These are phyloP conservation scores for Cryptococcus amylolentus DNA, from an alignment of 1,284 basidiomycete species.

Conservation along the genomic window DNA sequence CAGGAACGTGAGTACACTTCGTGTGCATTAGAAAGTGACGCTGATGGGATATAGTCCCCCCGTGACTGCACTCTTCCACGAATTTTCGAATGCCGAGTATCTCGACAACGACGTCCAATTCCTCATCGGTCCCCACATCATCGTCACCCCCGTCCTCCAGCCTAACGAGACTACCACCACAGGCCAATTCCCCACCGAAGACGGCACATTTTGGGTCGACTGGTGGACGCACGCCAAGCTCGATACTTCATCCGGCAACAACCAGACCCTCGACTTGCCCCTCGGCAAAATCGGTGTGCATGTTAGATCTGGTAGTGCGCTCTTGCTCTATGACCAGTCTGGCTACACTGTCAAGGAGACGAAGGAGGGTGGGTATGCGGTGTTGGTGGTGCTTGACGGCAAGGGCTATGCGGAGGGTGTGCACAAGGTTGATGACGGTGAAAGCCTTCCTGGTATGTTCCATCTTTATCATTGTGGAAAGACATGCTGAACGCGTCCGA, in stretches of 20 bases:
- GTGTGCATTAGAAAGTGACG: neutral
- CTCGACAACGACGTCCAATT: slow-evolving; percentile 66
- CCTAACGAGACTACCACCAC: slow-evolving; percentile 59
- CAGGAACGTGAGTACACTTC: slow-evolving; percentile 52
- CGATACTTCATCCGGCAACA: slow-evolving; percentile 20
- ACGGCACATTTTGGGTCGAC: slow-evolving; percentile 65
- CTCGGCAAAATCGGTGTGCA: slow-evolving; percentile 68
- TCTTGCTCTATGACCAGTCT: slow-evolving; percentile 58
- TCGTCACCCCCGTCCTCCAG: slow-evolving; percentile 68
- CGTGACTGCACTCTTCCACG: slow-evolving; percentile 68
- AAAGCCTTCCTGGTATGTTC: slow-evolving; percentile 11
- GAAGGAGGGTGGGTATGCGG: slow-evolving; percentile 55
- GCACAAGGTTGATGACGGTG: slow-evolving; percentile 64
- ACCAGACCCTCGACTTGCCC: slow-evolving; percentile 57
- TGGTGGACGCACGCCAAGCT: slow-evolving; percentile 64
- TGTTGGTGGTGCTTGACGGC: slow-evolving; percentile 57
- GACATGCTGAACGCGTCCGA: neutral
- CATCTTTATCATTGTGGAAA: neutral
- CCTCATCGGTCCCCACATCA: slow-evolving; percentile 63
- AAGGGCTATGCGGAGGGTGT: slow-evolving; percentile 56
- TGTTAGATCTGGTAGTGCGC: slow-evolving; percentile 59
- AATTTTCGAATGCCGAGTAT: slow-evolving; percentile 66
- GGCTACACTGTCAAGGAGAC: slow-evolving; percentile 62
- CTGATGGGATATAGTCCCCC: slow-evolving; percentile 51
- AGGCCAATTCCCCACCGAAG: slow-evolving; percentile 45